These are phyloP conservation scores for Haberlea rhodopensis DNA, from an alignment of 257 asterid genomes.

Conservation along the genomic window DNA sequence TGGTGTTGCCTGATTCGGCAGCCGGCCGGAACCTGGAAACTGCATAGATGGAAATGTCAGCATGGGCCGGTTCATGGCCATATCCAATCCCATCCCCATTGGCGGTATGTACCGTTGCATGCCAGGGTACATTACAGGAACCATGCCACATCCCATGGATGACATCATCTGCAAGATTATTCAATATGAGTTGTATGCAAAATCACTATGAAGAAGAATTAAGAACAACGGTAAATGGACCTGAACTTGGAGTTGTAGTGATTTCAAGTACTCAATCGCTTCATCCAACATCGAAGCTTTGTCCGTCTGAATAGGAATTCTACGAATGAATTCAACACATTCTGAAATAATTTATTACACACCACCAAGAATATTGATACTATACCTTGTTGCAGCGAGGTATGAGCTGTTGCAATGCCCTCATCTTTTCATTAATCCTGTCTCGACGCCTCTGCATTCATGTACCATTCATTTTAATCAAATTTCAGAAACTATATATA, in stretches of 20 bases:
- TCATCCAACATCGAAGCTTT: constrained; percentile 56
- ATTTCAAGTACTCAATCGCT: constrained; percentile 54
- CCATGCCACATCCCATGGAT: constrained; percentile 40
- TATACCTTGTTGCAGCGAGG: constrained; percentile 55
- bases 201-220: background rate
- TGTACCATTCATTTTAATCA: background rate
- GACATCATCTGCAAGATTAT: constrained; percentile 41
- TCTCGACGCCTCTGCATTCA: constrained; percentile 47
- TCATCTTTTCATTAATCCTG: constrained; percentile 56
- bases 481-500: no score
- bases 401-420: constrained; percentile 45
- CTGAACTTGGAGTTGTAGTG: constrained; percentile 49
- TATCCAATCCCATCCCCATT: constrained; percentile 44
- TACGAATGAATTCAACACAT: background rate
- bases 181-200: background rate
- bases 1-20: constrained; percentile 37
- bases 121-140: constrained; percentile 46
- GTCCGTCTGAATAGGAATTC: constrained; percentile 36
- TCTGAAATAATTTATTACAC: background rate
- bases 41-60: constrained; percentile 41
- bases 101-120: constrained; percentile 37
- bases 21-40: constrained; percentile 38
- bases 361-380: background rate
- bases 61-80: constrained; percentile 53
- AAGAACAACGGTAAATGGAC: constrained; percentile 27